These are phyloP conservation scores for Chlorencoelia australis DNA, from an alignment of 2,329 filamentous ascomycete species.

Conservation along the genomic window DNA sequence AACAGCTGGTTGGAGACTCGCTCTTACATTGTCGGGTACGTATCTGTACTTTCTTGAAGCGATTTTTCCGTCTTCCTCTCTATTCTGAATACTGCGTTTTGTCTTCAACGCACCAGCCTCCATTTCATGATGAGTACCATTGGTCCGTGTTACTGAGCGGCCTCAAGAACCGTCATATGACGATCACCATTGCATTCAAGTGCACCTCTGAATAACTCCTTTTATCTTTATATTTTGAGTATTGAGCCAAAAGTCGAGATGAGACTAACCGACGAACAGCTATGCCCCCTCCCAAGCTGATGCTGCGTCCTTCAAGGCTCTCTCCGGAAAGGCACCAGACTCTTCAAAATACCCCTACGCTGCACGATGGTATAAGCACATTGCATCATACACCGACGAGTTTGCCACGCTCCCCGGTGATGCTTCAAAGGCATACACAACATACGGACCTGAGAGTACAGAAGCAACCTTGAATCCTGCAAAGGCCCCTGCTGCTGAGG, in stretches of 20 bases:
- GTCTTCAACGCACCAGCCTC: slow-evolving; percentile 14
- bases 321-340: slow-evolving; percentile 65
- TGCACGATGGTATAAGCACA: slow-evolving; percentile 98
- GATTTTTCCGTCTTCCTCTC: slow-evolving; percentile 12
- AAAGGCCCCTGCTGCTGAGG: slow-evolving; percentile 63
- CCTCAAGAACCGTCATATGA: slow-evolving; percentile 84
- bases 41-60: slow-evolving; percentile 21
- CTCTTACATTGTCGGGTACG: slow-evolving; percentile 78
- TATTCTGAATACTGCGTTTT: slow-evolving; percentile 12
- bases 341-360: slow-evolving; percentile 85
- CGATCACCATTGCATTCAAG: slow-evolving; percentile 62
- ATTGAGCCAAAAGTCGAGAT: slow-evolving; percentile 10
- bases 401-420: slow-evolving; percentile 88
- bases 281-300: slow-evolving; percentile 78
- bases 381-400: slow-evolving; percentile 83
- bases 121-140: slow-evolving; percentile 68
- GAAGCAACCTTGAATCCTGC: slow-evolving; percentile 77
- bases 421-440: slow-evolving; percentile 75
- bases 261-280: slow-evolving; percentile 29
- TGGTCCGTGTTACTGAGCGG: slow-evolving; percentile 95
- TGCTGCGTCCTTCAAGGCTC: slow-evolving; percentile 87
- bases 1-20: slow-evolving; percentile 65
- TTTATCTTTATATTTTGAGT: slow-evolving; percentile 10
- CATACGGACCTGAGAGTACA: slow-evolving; percentile 77
- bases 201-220: slow-evolving; percentile 60